Percentiles rank a stretch among this genome's conserved stretches.
Evolutionary conservation across 2,329 filamentous ascomycete species (phyloP).

Genomic region (Neobulgaria alba): DNA sequence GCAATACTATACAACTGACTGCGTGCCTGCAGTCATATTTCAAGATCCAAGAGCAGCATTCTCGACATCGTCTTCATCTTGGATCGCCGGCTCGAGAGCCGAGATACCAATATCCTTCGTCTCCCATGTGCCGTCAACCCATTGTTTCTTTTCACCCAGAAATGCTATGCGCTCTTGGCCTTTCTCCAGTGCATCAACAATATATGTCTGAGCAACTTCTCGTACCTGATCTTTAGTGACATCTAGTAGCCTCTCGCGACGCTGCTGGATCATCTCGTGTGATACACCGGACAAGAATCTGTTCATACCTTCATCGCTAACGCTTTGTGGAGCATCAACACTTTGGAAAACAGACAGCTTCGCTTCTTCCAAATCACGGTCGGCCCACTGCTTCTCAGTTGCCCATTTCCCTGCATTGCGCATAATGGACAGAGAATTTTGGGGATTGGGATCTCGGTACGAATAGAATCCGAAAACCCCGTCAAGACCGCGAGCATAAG

Average conservation of each 20-base stretch:
- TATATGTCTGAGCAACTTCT: conserved; percentile 70
- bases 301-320: conserved; percentile 80
- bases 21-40: conserved; percentile 10
- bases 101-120: conserved; percentile 66
- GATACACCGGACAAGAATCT: conserved; percentile 79
- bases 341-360: conserved; percentile 92
- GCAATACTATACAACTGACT: conserved; percentile 19
- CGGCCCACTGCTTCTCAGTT: conserved; percentile 69
- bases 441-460: conserved; percentile 91
- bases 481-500: conserved; percentile 69
- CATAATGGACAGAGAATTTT: conserved; percentile 83
- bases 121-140: conserved; percentile 67
- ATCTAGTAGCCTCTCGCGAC: conserved; percentile 77
- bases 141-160: conserved; percentile 75
- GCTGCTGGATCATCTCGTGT: conserved; percentile 79
- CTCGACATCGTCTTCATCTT: conserved; percentile 24
- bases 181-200: conserved; percentile 58
- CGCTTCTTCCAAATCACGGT: conserved; percentile 85
- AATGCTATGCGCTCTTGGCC: conserved; percentile 59
- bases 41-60: conserved; percentile 22
- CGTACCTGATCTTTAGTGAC: conserved; percentile 75
- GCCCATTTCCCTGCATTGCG: conserved; percentile 75
- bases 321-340: conserved; percentile 79
- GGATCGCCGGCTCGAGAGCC: conserved; percentile 31
- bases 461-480: conserved; percentile 92